Base-by-base conservation (phyloP, 768 basidiomycete genomes). In the Podaxis pistillaris region DNA sequence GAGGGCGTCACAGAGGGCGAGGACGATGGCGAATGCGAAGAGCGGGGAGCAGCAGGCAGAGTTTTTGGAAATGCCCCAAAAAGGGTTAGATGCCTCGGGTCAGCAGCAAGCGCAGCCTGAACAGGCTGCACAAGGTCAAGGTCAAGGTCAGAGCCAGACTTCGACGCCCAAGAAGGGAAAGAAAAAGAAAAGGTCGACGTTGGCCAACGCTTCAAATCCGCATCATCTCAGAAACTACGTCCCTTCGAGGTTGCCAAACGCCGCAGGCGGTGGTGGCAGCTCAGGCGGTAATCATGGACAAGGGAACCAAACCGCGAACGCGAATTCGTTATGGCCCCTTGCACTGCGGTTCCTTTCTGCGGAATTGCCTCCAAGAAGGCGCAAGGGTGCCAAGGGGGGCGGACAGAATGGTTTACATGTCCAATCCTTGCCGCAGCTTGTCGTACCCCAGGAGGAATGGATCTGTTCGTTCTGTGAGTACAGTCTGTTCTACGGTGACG, bases 401-500 rank as follows among this genome's bases (percentile, higher is more conserved):
- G 46, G 65, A 22, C 64, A 33, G 40, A 65, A 50, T 50, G 61
- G 59, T 26, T 50, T 44, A 3, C 22, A 44, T 33, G 59, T 22
- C 19, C 59, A 53, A 38, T 22, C 58, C 12, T 22, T 60, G 19
- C 49, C 70, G 37, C 72, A 67, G 64, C 73, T 87, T 58, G 81
- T 80, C 24, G 81, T 85, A 63, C 86, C 87, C 7, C 81, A 75
- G 37, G 94, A 97, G 24, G 96, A 98, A 73, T 97, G 93, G 89
- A 88, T 98, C 63, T 98, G 96, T 72, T 85, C 90, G 65, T 91
- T 90, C 69, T 98, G 96, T 79, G 96, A 98, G 76, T 96, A 94
- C 72, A 81, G 87, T 62, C 71, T 98, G 61, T 96, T 96, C 73
- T 98, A 90, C 72, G 93, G 94, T n/a, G 89, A 90, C 56, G 90